Evolutionary conservation across 1,284 basidiomycete genomes (phyloP).

Genomic region (Trametes polyzona): DNA sequence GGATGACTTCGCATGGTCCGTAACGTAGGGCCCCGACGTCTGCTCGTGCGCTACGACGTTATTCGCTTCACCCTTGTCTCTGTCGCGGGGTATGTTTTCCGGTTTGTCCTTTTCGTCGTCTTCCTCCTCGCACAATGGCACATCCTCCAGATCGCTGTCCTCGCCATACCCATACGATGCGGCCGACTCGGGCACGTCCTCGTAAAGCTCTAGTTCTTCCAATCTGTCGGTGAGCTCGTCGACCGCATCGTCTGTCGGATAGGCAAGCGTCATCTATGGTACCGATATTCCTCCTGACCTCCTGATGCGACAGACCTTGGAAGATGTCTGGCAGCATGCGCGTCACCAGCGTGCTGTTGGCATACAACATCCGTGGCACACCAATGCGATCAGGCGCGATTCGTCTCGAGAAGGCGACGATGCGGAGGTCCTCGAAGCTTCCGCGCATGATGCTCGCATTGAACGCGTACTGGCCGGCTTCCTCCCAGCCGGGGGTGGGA

Average conservation of each 20-base stretch:
- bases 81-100: background rate
- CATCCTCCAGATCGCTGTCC: slow-evolving; percentile 21
- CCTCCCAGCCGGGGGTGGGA: too few species aligned
- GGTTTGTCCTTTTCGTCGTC: background rate
- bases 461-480: slow-evolving; percentile 3
- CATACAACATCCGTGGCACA: background rate
- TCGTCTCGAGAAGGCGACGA: background rate
- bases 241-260: background rate
- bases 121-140: background rate
- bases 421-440: slow-evolving; percentile 3
- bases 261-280: background rate
- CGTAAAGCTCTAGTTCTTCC: background rate
- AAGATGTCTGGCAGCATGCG: background rate
- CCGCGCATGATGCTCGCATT: slow-evolving; percentile 11
- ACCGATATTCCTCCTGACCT: background rate
- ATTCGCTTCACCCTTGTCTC: background rate
- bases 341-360: slow-evolving; percentile 3
- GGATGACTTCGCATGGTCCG: background rate
- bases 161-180: slow-evolving; percentile 4
- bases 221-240: background rate
- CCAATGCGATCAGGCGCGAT: background rate
- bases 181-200: background rate
- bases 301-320: background rate
- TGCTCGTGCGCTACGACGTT: background rate
- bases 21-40: background rate